phyloP scores from a whole-genome alignment of 75 land plant species.

The Cunninghamia lanceolata region DNA sequence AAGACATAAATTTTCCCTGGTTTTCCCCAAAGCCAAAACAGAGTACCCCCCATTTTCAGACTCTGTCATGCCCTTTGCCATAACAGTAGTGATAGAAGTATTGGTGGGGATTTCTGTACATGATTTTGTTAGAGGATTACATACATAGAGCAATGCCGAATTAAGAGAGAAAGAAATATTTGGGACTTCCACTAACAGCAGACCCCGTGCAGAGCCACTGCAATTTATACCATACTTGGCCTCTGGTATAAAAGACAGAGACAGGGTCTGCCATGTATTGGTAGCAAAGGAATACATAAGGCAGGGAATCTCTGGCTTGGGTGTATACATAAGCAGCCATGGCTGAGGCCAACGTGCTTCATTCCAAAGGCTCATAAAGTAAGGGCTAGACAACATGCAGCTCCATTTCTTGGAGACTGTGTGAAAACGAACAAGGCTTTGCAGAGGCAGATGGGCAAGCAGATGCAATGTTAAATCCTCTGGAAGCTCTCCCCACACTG shows the following conservation, averaged over 20 bases:
- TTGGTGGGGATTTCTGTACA: background rate
- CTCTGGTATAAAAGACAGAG: background rate
- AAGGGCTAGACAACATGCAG: background rate
- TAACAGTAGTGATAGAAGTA: background rate
- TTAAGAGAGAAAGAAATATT: background rate
- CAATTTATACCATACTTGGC: background rate
- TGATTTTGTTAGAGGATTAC: background rate
- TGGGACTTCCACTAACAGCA: background rate
- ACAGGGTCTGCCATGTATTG: background rate
- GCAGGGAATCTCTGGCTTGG: background rate
- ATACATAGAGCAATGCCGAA: background rate
- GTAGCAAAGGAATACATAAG: slow-evolving; percentile 1
- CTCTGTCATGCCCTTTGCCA: background rate
- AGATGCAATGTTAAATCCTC: background rate
- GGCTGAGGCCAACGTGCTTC: background rate
- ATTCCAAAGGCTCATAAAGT: background rate
- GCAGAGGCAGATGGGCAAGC: slow-evolving; percentile 1
- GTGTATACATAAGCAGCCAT: slow-evolving; percentile 2
- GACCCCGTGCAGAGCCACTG: background rate
- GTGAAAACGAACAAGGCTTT: background rate
- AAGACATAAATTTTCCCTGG: background rate
- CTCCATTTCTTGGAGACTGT: slow-evolving; percentile 9
- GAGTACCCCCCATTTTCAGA: background rate
- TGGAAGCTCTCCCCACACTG: background rate
- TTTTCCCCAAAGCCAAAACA: background rate